These are phyloP conservation scores for Exobasidium rhododendri DNA, from an alignment of 1,284 basidiomycete genomes.

Conservation along the genomic window DNA sequence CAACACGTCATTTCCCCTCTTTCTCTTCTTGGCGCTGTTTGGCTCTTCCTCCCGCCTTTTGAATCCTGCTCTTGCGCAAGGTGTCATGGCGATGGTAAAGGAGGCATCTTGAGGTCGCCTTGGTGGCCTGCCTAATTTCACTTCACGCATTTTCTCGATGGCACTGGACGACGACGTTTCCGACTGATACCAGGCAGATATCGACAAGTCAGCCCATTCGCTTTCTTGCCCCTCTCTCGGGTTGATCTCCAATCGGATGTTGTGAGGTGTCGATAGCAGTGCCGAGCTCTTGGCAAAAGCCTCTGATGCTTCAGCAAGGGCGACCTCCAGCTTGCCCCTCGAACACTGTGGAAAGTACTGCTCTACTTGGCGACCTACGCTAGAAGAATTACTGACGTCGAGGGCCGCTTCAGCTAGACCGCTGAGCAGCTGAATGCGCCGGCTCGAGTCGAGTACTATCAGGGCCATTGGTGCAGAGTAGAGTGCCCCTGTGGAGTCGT, in stretches of 20 bases:
- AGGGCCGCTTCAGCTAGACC: slow-evolving; percentile 34
- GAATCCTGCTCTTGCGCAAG: slow-evolving; percentile 7
- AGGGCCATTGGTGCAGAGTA: slow-evolving; percentile 49
- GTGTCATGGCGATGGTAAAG: slow-evolving; percentile 38
- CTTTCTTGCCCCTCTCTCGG: slow-evolving; percentile 28
- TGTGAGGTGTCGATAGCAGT: slow-evolving; percentile 20
- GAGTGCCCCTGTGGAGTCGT: slow-evolving; percentile 46
- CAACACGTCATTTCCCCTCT: slow-evolving; percentile 17
- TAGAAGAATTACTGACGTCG: neutral
- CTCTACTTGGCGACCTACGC: slow-evolving; percentile 39
- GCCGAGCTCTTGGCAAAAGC: slow-evolving; percentile 20
- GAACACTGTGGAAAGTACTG: slow-evolving; percentile 26
- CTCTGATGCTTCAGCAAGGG: slow-evolving; percentile 34
- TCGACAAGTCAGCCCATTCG: slow-evolving; percentile 33
- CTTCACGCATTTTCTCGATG: slow-evolving; percentile 17
- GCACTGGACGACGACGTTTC: slow-evolving; percentile 25
- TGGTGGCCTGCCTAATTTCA: no score
- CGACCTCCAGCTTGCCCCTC: slow-evolving; percentile 18
- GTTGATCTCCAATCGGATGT: slow-evolving; percentile 36
- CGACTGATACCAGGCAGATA: slow-evolving; percentile 43
- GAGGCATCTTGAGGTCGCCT: slow-evolving; percentile 38
- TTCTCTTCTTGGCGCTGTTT: neutral
- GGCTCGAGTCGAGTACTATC: slow-evolving; percentile 38
- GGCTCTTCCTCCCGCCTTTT: neutral
- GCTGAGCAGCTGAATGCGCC: slow-evolving; percentile 44